A percentile compares a stretch with the other conserved stretches of the same genome.
phyloP scores from a whole-genome alignment of 169 alveolate species.

The Cryptosporidium muris region DNA sequence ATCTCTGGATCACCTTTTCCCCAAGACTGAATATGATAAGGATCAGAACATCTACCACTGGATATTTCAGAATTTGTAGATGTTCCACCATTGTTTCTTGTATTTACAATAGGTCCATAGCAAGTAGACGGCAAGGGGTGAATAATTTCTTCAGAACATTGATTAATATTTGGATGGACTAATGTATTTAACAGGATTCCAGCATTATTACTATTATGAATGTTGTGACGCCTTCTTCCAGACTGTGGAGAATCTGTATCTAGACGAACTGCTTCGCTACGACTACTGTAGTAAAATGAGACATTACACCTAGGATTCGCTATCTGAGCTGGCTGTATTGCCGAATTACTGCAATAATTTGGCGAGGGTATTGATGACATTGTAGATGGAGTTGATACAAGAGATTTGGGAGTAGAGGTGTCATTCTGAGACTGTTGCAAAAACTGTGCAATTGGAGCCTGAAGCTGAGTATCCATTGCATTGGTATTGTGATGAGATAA shows the following conservation, averaged over 20 bases:
- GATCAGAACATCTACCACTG: no score
- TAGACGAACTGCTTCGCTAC: background rate
- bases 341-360: background rate
- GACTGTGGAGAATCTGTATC: background rate
- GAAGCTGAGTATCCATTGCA: no score
- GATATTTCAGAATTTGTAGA: no score
- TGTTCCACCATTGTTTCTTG: background rate
- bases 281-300: slow-evolving; percentile 25
- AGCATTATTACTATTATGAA: background rate
- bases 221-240: background rate
- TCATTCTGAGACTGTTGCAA: no score
- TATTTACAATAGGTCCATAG: slow-evolving; percentile 11
- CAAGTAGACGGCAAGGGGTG: slow-evolving; percentile 48
- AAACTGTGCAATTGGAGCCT: no score
- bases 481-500: no score
- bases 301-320: slow-evolving; percentile 16
- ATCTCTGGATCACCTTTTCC: background rate
- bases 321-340: slow-evolving; percentile 10
- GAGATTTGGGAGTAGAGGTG: no score
- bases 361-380: slow-evolving; percentile 2
- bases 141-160: background rate
- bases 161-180: background rate
- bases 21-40: slow-evolving; percentile 4
- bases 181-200: no score
- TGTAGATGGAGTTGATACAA: slow-evolving; percentile 7